Evolutionary conservation across 768 basidiomycete genomes (phyloP), one percentile per base, ranked within the genome.

Genomic region (Macrocybe gigantea): DNA sequence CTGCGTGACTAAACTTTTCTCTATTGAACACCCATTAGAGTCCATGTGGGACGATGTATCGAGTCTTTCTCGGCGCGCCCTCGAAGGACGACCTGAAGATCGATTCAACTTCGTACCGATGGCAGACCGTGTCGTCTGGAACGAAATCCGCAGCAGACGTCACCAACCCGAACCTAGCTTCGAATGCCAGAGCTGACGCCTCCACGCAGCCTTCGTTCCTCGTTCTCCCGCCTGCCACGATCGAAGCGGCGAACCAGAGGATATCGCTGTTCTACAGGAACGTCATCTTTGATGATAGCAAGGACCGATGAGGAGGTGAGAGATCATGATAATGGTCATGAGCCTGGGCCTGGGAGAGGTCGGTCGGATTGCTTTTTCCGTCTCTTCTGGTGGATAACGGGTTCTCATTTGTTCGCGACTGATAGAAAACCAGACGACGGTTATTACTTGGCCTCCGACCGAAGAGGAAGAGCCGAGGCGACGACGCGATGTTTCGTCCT

Each of bases 201-300:
- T 30, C 14, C 14, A 52, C 53, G 2, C 58, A 64, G 42, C 66
- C 70, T 4, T 13, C 42, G 32, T 31, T 44, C n/a, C 48, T 65
- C 4, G 40, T 67, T 12, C 66, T 80, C n/a, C 78, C 75, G 5
- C 67, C 72, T 8, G 74, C 75, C 13, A 82, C 80, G 0, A 59
- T 87, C 37, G 82, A 84, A 53, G 82, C 76, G 4, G 85, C 83
- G 6, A 85, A 77, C 58, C 70, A 71, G n/a, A 71, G 83, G 35
- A 81, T 91, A 38, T 89, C 88, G 0, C 48, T 77, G 44, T 62
- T 88, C 15, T 90, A 90, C 56, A 70, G 81, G 56, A 85, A 86
- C 47, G 71, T 82, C 30, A 84, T 87, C n/a, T 88, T 88, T 52
- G 66, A 74, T 38, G 74, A 79, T 11, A 51, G 58, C 11, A 62